Conservation (phyloP, 768 basidiomycete genomes). For the Naganishia randhawae region DNA sequence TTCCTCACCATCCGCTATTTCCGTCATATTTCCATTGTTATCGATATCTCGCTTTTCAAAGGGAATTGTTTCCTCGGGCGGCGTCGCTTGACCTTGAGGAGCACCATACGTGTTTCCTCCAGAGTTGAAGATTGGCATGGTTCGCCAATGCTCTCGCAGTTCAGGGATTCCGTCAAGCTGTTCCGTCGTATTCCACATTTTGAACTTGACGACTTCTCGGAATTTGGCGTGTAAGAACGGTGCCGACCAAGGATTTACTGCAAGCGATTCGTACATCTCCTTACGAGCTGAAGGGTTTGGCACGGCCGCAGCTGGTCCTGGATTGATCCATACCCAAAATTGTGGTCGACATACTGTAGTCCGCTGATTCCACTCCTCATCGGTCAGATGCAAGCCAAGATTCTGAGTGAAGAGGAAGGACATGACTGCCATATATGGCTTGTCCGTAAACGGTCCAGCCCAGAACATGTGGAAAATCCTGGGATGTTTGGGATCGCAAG, state of each 20-base stretch:
- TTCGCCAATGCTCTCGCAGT: constrained; percentile 83
- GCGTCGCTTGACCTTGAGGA: constrained; percentile 31
- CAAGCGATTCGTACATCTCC: constrained; percentile 80
- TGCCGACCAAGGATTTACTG: constrained; percentile 81
- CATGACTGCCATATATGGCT: constrained; percentile 89
- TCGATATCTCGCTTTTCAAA: constrained; percentile 36
- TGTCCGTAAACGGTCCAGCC: constrained; percentile 97
- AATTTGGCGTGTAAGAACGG: constrained; percentile 92
- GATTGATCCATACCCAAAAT: constrained; percentile 98
- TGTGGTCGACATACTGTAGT: constrained; percentile 71
- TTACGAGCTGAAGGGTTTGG: constrained; percentile 74
- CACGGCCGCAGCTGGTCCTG: constrained; percentile 86
- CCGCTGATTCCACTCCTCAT: constrained; percentile 51
- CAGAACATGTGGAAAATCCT: constrained; percentile 98
- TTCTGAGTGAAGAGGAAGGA: constrained; percentile 97
- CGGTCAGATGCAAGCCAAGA: constrained; percentile 67
- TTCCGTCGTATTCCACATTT: constrained; percentile 97
- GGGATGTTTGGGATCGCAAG: constrained; percentile 80
- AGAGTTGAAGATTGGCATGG: constrained; percentile 73
- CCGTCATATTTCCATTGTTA: constrained; percentile 27
- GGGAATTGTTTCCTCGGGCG: constrained; percentile 31
- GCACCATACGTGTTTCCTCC: constrained; percentile 47
- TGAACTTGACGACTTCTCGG: constrained; percentile 87
- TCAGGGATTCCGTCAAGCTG: constrained; percentile 89
- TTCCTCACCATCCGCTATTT: constrained; percentile 6